These are phyloP conservation scores for Bombardia bombarda DNA, from an alignment of 495 filamentous ascomycete species.

Conservation along the genomic window DNA sequence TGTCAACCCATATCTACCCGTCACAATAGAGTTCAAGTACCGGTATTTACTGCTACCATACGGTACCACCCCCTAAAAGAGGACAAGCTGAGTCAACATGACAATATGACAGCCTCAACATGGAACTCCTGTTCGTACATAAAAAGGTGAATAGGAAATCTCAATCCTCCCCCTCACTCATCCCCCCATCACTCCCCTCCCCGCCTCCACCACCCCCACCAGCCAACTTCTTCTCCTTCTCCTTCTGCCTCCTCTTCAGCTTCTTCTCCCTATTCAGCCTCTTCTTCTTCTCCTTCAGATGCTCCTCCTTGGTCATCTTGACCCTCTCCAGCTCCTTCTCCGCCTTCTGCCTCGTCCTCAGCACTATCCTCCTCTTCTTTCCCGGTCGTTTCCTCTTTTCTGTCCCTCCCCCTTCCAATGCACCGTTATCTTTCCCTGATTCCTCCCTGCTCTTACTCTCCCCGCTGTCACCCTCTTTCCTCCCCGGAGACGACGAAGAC, in stretches of 20 bases:
- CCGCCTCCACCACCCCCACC: constrained; percentile 4
- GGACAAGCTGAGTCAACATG: too few species aligned
- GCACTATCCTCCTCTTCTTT: constrained; percentile 45
- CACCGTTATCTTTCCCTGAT: background rate
- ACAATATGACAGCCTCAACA: too few species aligned
- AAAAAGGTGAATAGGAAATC: too few species aligned
- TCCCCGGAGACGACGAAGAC: background rate
- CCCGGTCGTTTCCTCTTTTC: constrained; percentile 34
- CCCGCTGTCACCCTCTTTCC: background rate
- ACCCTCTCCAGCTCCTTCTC: constrained; percentile 18
- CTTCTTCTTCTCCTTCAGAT: constrained; percentile 46
- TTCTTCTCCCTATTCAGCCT: constrained; percentile 44
- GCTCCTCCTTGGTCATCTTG: constrained; percentile 38
- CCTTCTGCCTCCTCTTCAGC: constrained; percentile 42
- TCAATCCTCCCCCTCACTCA: background rate
- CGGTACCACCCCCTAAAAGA: too few species aligned
- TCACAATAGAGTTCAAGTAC: too few species aligned
- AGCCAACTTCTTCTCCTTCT: constrained; percentile 38
- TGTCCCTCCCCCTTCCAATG: constrained; percentile 2
- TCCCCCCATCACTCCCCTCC: background rate
- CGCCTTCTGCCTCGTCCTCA: constrained; percentile 29
- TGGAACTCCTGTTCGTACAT: too few species aligned
- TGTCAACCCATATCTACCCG: background rate
- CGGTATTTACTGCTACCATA: too few species aligned
- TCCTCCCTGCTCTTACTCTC: too few species aligned